These are phyloP conservation scores for Irpex lacteus DNA, from an alignment of 1,284 basidiomycete genomes.

Conservation along the genomic window DNA sequence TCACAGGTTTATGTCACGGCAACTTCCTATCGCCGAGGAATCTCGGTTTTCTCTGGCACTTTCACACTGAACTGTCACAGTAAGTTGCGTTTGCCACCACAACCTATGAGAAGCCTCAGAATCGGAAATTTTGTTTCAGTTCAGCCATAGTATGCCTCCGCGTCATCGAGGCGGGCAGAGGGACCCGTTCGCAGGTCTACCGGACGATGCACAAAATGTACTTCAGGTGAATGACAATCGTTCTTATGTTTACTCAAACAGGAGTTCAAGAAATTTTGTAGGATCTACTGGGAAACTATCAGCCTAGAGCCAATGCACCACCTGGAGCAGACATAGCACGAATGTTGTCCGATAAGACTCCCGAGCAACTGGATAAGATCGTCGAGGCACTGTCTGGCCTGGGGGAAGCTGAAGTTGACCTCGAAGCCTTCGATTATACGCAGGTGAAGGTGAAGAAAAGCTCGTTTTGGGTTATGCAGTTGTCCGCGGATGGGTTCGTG, in stretches of 20 bases:
- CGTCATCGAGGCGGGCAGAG: neutral
- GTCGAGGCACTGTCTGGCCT: constrained; percentile 1
- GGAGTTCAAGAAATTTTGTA: neutral
- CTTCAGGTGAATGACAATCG: neutral
- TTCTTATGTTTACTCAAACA: neutral
- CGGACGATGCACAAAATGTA: neutral
- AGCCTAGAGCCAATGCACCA: neutral
- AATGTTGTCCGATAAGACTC: constrained; percentile 1
- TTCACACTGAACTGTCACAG: too few relatives aligned
- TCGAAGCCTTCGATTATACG: constrained; percentile 27
- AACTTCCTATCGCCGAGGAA: too few relatives aligned
- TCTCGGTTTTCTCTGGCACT: too few relatives aligned
- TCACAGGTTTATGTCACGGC: too few relatives aligned
- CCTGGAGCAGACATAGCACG: neutral
- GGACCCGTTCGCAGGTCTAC: neutral
- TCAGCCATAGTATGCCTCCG: neutral
- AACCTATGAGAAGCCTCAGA: too few relatives aligned
- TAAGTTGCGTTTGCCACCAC: too few relatives aligned
- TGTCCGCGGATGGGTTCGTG: constrained; percentile 19
- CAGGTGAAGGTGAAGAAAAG: constrained; percentile 24
- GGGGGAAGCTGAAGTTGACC: constrained; percentile 12
- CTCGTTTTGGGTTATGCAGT: constrained; percentile 33
- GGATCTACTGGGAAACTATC: neutral
- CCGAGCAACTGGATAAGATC: constrained; percentile 7
- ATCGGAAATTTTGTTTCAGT: too few relatives aligned